Conservation (phyloP, 192 early-diverging fungal species). For the Coemansia sp. region DNA sequence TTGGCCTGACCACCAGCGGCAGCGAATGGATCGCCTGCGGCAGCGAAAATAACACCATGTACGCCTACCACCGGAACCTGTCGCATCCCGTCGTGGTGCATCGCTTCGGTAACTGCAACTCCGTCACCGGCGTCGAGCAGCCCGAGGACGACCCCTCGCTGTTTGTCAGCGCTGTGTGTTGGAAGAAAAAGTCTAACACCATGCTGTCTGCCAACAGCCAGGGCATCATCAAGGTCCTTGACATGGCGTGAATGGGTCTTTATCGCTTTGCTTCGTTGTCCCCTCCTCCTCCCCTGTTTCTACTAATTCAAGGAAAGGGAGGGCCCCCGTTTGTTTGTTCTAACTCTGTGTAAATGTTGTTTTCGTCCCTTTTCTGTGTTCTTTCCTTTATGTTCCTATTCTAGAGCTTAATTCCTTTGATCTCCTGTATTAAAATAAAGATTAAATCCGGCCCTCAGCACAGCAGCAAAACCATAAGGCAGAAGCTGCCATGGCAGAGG, state of each 20-base stretch:
- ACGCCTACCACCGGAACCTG: slow-evolving; percentile 77
- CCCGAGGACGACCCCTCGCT: slow-evolving; percentile 61
- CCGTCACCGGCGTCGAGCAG: slow-evolving; percentile 64
- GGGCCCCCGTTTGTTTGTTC: no score
- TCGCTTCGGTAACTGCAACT: slow-evolving; percentile 75
- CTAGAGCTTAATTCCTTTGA: no score
- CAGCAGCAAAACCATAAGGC: no score
- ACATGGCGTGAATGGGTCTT: slow-evolving; percentile 57
- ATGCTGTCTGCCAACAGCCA: slow-evolving; percentile 87
- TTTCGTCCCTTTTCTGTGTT: background rate
- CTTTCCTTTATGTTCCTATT: no score
- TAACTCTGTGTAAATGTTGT: background rate
- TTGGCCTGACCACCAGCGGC: slow-evolving; percentile 76
- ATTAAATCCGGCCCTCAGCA: no score
- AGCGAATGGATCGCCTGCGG: slow-evolving; percentile 90
- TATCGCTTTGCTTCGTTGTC: background rate
- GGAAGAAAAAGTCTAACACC: slow-evolving; percentile 78
- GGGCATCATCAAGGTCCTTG: slow-evolving; percentile 82
- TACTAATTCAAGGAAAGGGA: background rate
- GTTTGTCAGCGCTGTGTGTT: slow-evolving; percentile 92
- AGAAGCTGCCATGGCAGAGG: no score
- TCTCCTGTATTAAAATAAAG: no score
- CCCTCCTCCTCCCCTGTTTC: background rate
- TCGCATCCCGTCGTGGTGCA: slow-evolving; percentile 72
- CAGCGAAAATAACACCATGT: slow-evolving; percentile 89